These are phyloP conservation scores for Parathielavia appendiculata DNA, from an alignment of 495 filamentous ascomycete species.

Conservation along the genomic window DNA sequence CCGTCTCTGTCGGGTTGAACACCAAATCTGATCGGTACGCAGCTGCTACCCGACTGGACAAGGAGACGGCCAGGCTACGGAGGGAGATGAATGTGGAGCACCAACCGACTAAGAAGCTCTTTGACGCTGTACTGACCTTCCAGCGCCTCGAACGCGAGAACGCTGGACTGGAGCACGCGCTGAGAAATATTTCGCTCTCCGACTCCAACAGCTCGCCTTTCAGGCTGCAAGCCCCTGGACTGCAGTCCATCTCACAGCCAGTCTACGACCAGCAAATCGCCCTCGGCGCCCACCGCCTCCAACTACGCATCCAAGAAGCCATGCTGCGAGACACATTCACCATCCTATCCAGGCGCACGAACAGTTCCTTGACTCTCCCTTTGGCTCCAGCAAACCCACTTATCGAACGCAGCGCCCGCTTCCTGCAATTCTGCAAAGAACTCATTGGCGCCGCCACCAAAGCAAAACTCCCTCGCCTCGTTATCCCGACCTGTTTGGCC, in stretches of 20 bases:
- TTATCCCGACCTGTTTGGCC: slow-evolving; percentile 19
- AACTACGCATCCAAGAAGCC: slow-evolving; percentile 6
- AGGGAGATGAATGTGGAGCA: slow-evolving; percentile 12
- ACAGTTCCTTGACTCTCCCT: neutral
- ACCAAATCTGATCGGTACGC: slow-evolving; percentile 5
- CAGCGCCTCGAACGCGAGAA: neutral
- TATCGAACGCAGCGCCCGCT: neutral
- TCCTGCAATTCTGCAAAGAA: neutral
- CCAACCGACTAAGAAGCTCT: slow-evolving; percentile 18
- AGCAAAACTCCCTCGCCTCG: slow-evolving; percentile 19
- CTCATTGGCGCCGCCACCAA: slow-evolving; percentile 3
- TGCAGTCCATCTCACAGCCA: too few relatives aligned
- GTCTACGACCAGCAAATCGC: slow-evolving; percentile 17
- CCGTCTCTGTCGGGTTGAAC: too few relatives aligned
- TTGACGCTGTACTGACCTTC: slow-evolving; percentile 12
- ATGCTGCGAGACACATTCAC: neutral
- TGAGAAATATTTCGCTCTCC: neutral
- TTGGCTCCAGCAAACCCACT: too few relatives aligned
- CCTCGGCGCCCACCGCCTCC: slow-evolving; percentile 9
- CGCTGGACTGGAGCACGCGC: neutral
- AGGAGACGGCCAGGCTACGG: neutral
- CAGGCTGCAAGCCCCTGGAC: too few relatives aligned
- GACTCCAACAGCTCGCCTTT: neutral
- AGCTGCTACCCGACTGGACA: neutral
- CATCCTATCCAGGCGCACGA: neutral